Conservation (phyloP, 805 yeast species). For the Maudiozyma serrabonitensis region DNA sequence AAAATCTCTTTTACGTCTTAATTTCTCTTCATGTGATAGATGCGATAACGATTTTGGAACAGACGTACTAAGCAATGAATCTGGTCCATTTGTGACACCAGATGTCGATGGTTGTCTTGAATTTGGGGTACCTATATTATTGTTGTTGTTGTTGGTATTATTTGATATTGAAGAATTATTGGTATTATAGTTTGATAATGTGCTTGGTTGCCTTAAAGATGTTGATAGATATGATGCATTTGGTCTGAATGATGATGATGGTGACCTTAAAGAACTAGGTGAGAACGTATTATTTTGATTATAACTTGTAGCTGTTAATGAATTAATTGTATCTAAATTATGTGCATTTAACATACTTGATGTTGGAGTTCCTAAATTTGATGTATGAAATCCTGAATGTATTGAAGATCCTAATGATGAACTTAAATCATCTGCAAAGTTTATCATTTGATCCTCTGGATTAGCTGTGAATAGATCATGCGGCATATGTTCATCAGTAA, state of each 20-base stretch:
- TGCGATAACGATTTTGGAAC: slow-evolving; percentile 14
- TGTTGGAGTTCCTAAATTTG: slow-evolving; percentile 17
- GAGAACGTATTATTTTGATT: slow-evolving; percentile 1
- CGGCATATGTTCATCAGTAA: slow-evolving; percentile 4
- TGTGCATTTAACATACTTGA: slow-evolving; percentile 22
- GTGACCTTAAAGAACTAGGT: slow-evolving; percentile 18
- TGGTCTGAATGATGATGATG: slow-evolving; percentile 20
- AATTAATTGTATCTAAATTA: slow-evolving; percentile 10
- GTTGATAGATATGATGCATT: slow-evolving; percentile 17
- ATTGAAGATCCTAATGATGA: slow-evolving; percentile 26
- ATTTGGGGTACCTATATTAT: slow-evolving; percentile 18
- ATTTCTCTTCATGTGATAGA: slow-evolving; percentile 46
- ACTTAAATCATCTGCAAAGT: slow-evolving; percentile 20
- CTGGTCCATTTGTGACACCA: slow-evolving; percentile 1
- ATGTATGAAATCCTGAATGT: slow-evolving; percentile 17
- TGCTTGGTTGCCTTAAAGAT: slow-evolving; percentile 20
- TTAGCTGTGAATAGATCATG: slow-evolving; percentile 14
- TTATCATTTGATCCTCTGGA: slow-evolving; percentile 15
- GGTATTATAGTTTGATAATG: slow-evolving; percentile 4
- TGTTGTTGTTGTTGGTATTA: background rate
- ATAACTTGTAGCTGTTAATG: slow-evolving; percentile 4
- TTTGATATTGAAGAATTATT: slow-evolving; percentile 4
- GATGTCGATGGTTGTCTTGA: slow-evolving; percentile 26
- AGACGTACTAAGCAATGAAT: slow-evolving; percentile 5
- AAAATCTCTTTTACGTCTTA: slow-evolving; percentile 71